Conservation (phyloP, 2,329 filamentous ascomycete genomes). For the Phialophora chinensis region DNA sequence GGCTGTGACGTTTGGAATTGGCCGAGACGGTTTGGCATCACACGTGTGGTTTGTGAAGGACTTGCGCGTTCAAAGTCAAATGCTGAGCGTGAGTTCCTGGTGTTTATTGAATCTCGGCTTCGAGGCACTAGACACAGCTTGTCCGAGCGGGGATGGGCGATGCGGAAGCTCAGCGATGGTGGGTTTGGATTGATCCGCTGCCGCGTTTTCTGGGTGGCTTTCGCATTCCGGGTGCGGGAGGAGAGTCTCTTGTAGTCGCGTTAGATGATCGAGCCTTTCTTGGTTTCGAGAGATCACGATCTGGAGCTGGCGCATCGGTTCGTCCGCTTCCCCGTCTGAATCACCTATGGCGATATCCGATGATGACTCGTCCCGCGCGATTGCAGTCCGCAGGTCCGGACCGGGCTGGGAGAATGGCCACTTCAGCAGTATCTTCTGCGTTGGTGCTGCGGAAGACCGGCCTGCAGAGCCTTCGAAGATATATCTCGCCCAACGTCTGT, state of each 20-base stretch:
- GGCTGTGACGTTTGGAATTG: background rate
- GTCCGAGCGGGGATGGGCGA: background rate
- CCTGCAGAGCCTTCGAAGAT: constrained; percentile 22
- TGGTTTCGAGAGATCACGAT: constrained; percentile 7
- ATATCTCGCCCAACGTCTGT: constrained; percentile 27
- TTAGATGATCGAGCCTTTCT: constrained; percentile 6
- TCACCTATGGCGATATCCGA: background rate
- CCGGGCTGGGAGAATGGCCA: constrained; percentile 6
- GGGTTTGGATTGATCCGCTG: background rate
- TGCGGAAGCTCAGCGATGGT: background rate
- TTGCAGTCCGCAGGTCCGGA: background rate
- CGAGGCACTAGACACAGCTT: background rate
- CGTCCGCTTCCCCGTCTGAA: constrained; percentile 4
- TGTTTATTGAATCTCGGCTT: constrained; percentile 27
- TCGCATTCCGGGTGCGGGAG: background rate
- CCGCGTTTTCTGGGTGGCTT: background rate
- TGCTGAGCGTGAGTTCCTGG: constrained; percentile 12
- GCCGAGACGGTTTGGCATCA: background rate
- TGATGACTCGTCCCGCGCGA: background rate
- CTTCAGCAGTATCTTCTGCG: background rate
- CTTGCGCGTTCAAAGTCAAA: background rate
- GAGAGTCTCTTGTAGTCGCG: constrained; percentile 17
- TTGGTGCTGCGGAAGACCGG: background rate
- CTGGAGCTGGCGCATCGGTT: constrained; percentile 20
- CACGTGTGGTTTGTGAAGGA: background rate